phyloP scores from a whole-genome alignment of 352 stramenopile genomes.

The Globisporangium nunn region DNA sequence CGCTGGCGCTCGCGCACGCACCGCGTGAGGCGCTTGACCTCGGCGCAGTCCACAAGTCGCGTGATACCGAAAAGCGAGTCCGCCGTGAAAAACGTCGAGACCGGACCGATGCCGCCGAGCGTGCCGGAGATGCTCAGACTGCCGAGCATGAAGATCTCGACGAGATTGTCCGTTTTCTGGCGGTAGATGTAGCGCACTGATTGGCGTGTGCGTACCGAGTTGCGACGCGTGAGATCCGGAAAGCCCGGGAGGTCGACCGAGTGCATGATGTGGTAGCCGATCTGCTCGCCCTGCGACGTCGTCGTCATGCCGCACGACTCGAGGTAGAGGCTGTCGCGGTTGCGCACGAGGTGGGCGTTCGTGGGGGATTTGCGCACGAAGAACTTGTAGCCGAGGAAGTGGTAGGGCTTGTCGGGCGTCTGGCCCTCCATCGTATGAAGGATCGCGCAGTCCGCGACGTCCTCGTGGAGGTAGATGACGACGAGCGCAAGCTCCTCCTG shows the following conservation, averaged over 20 bases:
- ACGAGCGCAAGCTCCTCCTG: slow-evolving; percentile 49
- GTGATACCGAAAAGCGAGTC: slow-evolving; percentile 41
- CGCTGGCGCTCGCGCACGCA: slow-evolving; percentile 35
- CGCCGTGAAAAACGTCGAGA: slow-evolving; percentile 33
- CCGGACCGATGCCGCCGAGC: slow-evolving; percentile 22
- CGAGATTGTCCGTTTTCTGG: slow-evolving; percentile 36
- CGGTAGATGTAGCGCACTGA: slow-evolving; percentile 51
- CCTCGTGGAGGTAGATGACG: slow-evolving; percentile 49
- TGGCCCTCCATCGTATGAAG: slow-evolving; percentile 46
- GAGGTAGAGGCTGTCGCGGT: slow-evolving; percentile 53
- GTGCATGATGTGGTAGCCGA: slow-evolving; percentile 68
- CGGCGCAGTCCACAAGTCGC: slow-evolving; percentile 36
- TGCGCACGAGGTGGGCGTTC: slow-evolving; percentile 33
- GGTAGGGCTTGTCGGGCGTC: slow-evolving; percentile 31
- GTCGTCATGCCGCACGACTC: slow-evolving; percentile 43
- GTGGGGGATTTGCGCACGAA: slow-evolving; percentile 43
- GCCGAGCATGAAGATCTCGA: slow-evolving; percentile 61
- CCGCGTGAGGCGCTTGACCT: slow-evolving; percentile 46
- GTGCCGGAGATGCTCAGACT: slow-evolving; percentile 38
- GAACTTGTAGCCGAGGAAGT: slow-evolving; percentile 71
- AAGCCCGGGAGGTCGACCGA: slow-evolving; percentile 58
- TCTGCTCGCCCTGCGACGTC: slow-evolving; percentile 27
- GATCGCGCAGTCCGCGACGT: slow-evolving; percentile 56
- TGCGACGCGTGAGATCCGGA: slow-evolving; percentile 32
- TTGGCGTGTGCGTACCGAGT: slow-evolving; percentile 46